Conservation (phyloP, 2,329 filamentous ascomycete species). For the Diaporthe capsici region DNA sequence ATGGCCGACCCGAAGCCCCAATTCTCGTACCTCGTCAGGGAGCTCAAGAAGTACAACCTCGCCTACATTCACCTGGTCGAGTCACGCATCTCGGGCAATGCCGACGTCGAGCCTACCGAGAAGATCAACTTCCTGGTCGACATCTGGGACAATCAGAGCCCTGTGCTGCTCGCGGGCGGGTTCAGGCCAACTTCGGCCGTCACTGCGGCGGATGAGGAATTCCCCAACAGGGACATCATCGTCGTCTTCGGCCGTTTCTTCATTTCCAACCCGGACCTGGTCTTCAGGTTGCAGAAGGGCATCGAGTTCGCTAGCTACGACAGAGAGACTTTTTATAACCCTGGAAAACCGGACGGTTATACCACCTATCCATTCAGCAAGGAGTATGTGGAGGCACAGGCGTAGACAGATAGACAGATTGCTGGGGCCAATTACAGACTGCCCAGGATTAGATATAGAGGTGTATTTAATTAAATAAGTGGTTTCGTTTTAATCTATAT, state of each 20-base stretch:
- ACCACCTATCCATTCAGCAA: constrained; percentile 33
- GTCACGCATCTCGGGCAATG: constrained; percentile 58
- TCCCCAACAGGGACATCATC: constrained; percentile 45
- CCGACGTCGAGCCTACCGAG: constrained; percentile 52
- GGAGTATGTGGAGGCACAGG: constrained; percentile 33
- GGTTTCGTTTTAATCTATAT: too few species aligned
- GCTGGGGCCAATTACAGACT: background rate
- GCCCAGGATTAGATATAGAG: background rate
- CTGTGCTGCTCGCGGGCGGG: constrained; percentile 51
- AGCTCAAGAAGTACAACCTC: constrained; percentile 65
- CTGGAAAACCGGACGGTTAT: constrained; percentile 25
- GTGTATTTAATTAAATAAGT: background rate
- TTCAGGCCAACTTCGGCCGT: constrained; percentile 46
- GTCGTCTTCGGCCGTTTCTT: constrained; percentile 59
- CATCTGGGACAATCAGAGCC: constrained; percentile 48
- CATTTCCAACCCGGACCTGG: constrained; percentile 61
- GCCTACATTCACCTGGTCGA: constrained; percentile 72
- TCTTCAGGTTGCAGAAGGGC: constrained; percentile 55
- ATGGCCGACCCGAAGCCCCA: constrained; percentile 71
- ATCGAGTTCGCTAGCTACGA: constrained; percentile 55
- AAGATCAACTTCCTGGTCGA: constrained; percentile 50
- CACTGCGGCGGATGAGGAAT: constrained; percentile 48
- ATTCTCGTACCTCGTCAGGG: constrained; percentile 66
- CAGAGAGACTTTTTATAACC: constrained; percentile 55
- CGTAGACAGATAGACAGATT: background rate